These are phyloP conservation scores for Calcarisporium arbuscula DNA, from an alignment of 2,329 filamentous ascomycete species.

Conservation along the genomic window DNA sequence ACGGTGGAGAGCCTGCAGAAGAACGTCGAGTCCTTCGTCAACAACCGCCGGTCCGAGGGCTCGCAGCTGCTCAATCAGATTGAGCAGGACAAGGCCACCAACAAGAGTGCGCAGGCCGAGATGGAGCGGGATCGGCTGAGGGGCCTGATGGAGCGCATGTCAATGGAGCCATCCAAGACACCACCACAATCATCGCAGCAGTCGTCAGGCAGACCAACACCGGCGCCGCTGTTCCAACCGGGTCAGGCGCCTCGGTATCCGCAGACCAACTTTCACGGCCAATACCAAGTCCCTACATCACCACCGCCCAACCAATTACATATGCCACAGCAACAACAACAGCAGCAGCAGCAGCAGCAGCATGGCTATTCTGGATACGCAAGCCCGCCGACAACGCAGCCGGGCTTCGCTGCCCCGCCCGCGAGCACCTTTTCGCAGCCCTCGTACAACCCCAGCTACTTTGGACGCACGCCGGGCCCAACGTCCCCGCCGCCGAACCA, in stretches of 20 bases:
- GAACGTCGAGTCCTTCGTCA: slow-evolving; percentile 96
- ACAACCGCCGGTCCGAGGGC: slow-evolving; percentile 86
- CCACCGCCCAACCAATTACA: slow-evolving; percentile 42
- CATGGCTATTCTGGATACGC: slow-evolving; percentile 38
- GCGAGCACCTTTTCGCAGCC: slow-evolving; percentile 42
- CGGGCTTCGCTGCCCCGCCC: too few species aligned
- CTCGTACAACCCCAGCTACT: slow-evolving; percentile 52
- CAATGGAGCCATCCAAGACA: slow-evolving; percentile 59
- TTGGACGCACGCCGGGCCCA: slow-evolving; percentile 50
- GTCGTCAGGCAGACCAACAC: slow-evolving; percentile 18
- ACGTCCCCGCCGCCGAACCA: slow-evolving; percentile 61
- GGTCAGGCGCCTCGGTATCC: slow-evolving; percentile 43
- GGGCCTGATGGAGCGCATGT: slow-evolving; percentile 92
- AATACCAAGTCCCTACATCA: slow-evolving; percentile 54
- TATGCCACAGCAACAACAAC: slow-evolving; percentile 36
- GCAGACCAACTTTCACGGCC: slow-evolving; percentile 46
- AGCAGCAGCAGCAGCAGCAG: slow-evolving; percentile 30
- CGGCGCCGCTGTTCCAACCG: slow-evolving; percentile 45
- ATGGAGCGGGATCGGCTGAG: slow-evolving; percentile 81
- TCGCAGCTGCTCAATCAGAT: slow-evolving; percentile 85
- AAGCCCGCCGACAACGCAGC: slow-evolving; percentile 30
- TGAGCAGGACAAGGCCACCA: slow-evolving; percentile 66
- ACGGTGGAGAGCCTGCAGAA: slow-evolving; percentile 87
- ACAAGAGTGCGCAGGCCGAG: slow-evolving; percentile 58
- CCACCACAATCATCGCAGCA: slow-evolving; percentile 21